phyloP scores from a whole-genome alignment of 306 rosid species.

The Neltuma alba region DNA sequence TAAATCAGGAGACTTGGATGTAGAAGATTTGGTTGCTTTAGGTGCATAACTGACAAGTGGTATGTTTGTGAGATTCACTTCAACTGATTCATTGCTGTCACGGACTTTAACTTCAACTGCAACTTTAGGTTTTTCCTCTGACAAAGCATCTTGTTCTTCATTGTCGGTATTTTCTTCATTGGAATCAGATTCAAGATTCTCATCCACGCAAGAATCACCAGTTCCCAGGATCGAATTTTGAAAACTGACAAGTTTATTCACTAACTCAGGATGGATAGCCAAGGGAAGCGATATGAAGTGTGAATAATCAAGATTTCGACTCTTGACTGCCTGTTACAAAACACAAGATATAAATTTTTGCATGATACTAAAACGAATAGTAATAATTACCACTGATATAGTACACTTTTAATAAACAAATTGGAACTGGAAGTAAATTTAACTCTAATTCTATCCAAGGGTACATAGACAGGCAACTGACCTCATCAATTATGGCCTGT shows the following conservation, averaged over 20 bases:
- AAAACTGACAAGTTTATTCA: slow-evolving; percentile 73
- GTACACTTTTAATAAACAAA: slow-evolving; percentile 29
- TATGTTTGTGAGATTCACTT: slow-evolving; percentile 56
- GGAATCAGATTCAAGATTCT: slow-evolving; percentile 48
- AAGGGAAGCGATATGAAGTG: slow-evolving; percentile 96
- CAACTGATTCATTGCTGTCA: slow-evolving; percentile 47
- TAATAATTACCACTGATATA: slow-evolving; percentile 3
- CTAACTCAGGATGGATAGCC: slow-evolving; percentile 88
- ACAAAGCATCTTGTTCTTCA: slow-evolving; percentile 51
- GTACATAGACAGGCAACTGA: slow-evolving; percentile 43
- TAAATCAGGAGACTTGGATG: slow-evolving; percentile 41
- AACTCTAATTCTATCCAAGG: slow-evolving; percentile 30
- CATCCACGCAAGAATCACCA: slow-evolving; percentile 45
- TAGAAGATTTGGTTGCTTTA: slow-evolving; percentile 50
- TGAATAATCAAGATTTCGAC: slow-evolving; percentile 83
- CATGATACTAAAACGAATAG: slow-evolving; percentile 11
- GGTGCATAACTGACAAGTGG: slow-evolving; percentile 73
- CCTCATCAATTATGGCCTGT: slow-evolving; percentile 74
- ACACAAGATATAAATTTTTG: slow-evolving; percentile 31
- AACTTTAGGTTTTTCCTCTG: slow-evolving; percentile 56
- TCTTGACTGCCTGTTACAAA: slow-evolving; percentile 61
- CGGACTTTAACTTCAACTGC: slow-evolving; percentile 62
- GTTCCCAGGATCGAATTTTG: slow-evolving; percentile 69
- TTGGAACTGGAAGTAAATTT: slow-evolving; percentile 5
- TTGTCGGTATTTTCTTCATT: slow-evolving; percentile 48